Conservation (phyloP, 768 basidiomycete species). For the Tremella yokohamensis region DNA sequence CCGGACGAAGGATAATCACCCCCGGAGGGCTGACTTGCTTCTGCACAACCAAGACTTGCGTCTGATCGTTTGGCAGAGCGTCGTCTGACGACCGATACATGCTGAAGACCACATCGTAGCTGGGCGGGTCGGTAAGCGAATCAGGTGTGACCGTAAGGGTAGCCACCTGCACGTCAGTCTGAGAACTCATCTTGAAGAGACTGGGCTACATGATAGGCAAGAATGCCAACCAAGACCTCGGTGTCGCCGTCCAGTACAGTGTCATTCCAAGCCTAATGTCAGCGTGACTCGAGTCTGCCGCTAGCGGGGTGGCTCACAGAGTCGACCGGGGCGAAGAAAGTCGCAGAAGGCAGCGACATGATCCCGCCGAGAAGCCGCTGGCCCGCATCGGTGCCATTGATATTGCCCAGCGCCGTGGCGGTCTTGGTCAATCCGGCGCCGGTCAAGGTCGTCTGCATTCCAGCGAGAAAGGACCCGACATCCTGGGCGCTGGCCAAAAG, state of each 20-base stretch:
- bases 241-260: too few species aligned
- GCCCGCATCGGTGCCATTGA: background rate
- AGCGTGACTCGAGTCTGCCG: too few species aligned
- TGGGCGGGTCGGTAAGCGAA: conserved; percentile 9
- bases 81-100: conserved; percentile 14
- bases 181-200: too few species aligned
- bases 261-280: too few species aligned
- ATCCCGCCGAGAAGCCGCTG: background rate
- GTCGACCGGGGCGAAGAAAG: conserved; percentile 2
- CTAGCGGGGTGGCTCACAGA: background rate
- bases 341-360: background rate
- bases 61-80: conserved; percentile 25
- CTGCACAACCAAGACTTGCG: conserved; percentile 36
- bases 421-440: background rate
- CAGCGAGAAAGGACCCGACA: background rate
- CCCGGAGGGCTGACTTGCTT: background rate
- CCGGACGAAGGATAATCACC: background rate
- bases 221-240: too few species aligned
- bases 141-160: too few species aligned
- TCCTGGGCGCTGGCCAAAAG: background rate
- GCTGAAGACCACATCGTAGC: conserved; percentile 33
- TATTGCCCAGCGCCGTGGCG: background rate
- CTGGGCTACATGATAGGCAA: too few species aligned
- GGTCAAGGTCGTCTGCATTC: conserved; percentile 8
- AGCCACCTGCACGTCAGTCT: too few species aligned